Evolutionary conservation across 2,329 filamentous ascomycete genomes (phyloP).

Genomic region (Berkeleyomyces rouxiae): DNA sequence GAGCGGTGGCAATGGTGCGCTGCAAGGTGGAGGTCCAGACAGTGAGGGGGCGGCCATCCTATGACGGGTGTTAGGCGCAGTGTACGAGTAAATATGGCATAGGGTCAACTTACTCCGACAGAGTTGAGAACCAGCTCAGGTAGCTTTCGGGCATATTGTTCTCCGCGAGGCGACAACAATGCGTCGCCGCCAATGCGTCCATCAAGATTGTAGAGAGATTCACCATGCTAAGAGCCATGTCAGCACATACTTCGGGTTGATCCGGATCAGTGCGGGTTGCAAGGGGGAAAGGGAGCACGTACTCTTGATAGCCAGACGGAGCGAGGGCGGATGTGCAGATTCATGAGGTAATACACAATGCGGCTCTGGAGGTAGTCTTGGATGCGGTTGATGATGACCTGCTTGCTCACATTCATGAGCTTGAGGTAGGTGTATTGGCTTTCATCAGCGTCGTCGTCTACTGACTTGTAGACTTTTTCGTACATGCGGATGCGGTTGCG

Average conservation of each 20-base stretch:
- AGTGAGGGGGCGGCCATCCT: constrained; percentile 44
- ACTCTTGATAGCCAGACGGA: constrained; percentile 93
- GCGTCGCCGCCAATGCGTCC: constrained; percentile 91
- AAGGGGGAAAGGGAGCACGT: constrained; percentile 23
- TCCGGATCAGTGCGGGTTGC: neutral
- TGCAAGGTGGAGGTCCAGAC: constrained; percentile 49
- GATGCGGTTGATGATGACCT: constrained; percentile 96
- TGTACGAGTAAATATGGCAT: neutral
- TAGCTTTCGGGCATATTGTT: constrained; percentile 71
- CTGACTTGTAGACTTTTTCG: constrained; percentile 88
- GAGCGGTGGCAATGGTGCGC: constrained; percentile 82
- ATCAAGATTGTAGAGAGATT: constrained; percentile 79
- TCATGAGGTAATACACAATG: constrained; percentile 97
- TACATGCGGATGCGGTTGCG: constrained; percentile 90
- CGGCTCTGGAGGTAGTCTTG: constrained; percentile 92
- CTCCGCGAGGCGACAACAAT: constrained; percentile 66
- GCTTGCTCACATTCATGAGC: constrained; percentile 87
- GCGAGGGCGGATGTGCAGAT: constrained; percentile 88
- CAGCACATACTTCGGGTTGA: neutral
- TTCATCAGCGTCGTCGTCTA: constrained; percentile 68
- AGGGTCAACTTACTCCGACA: constrained; percentile 49
- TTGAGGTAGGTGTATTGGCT: constrained; percentile 85
- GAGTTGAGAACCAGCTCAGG: constrained; percentile 74
- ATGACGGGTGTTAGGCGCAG: constrained; percentile 13
- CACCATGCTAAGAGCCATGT: constrained; percentile 54